Evolutionary conservation across 2,329 filamentous ascomycete genomes (phyloP), one percentile per base, ranked within the genome.

Genomic region (Penicillium oxalicum): DNA sequence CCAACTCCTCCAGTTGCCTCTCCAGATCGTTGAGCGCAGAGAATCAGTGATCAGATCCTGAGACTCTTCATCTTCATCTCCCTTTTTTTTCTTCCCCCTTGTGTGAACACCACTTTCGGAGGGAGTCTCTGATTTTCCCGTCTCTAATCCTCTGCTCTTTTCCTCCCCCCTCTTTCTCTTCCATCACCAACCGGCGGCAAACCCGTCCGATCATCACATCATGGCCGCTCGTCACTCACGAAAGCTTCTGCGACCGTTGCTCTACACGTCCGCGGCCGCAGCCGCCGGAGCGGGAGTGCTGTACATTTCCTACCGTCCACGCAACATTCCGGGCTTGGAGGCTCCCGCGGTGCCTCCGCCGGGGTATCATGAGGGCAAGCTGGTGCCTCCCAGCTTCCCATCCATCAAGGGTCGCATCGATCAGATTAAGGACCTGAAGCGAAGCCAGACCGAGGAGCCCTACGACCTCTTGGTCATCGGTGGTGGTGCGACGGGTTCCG

Each of bases 401-500:
- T 62, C 64, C 40, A 73, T 77, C 52, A 78, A 77, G 56, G 69
- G 65, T 26, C 70, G 77, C 46, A 66, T 71, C 28, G 72, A 78
- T 51, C 76, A 79, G 57, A 77, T 80, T 37, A 64, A 70, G 45
- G 76, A 78, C 51, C 57, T 80, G 45, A 76, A 73, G 60, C 66
- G 70, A 46, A 77, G 75, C 45, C 44, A 58, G 36, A 55, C 53
- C 5, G 54, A 64, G 18, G 78, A 83, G 38, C 76, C 81, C 45
- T 91, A 91, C 61, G 88, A 91, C 64, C 74, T 93, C 36, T 74
- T 91, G 55, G 76, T 93, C 60, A 88, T 91, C 60, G 87, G 87
- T 49, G 87, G 82, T 54, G 87, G 87, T 55, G 87, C 87, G 11
- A 91, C 88, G 2, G 87, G 87, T 11, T 79, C 87, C 5, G 87